Base-by-base conservation (phyloP, 345 rosid genomes). In the Hevea brasiliensis region DNA sequence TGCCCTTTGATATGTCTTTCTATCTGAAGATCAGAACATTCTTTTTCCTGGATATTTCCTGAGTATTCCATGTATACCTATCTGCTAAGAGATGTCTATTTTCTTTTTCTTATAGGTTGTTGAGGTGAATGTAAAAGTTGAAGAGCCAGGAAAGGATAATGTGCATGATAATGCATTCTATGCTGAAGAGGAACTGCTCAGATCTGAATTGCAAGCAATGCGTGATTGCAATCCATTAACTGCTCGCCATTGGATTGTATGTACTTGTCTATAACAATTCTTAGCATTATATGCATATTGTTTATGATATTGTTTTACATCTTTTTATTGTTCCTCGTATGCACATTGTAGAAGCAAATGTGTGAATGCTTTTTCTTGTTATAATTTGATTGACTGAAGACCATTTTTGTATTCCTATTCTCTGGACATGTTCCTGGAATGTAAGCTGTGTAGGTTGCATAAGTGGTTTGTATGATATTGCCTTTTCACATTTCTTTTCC, bases 221-320 rank as follows among this genome's bases (percentile, higher is more conserved):
- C 88, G 98, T 70, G 95, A 93, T 71, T 91, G 97, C 72, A 88
- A 89, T 79, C 92, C 97, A 40, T 75, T 85, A 75, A 65, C 93
- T 21, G 98, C 97, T 66, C 93, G 98, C 77, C 93, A 89, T 65
- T 93, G 98, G 98, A 89, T 91, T 77, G 98, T 93, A 88, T 84
- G 95, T 54, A 51, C 32, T 68, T 12, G 2, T 9, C 67, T 63
- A 65, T n/a, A 12, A 32, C 14, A 20, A 32, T 51, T 57, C 67
- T 44, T 60, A 8, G 18, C 59, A 54, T 68, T 55, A 32, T 32
- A 32, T 32, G 37, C 37, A 32, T 1, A 32, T 32, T 32, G 37
- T 32, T 17, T 50, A 15, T 50, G 55, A 17, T 17, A 17, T 17
- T 3, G 55, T 41, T 5, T 50, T 50, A 0, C 18, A 12, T 50